phyloP scores from a whole-genome alignment of 1,284 basidiomycete genomes.

The Microbotryum intermedium region DNA sequence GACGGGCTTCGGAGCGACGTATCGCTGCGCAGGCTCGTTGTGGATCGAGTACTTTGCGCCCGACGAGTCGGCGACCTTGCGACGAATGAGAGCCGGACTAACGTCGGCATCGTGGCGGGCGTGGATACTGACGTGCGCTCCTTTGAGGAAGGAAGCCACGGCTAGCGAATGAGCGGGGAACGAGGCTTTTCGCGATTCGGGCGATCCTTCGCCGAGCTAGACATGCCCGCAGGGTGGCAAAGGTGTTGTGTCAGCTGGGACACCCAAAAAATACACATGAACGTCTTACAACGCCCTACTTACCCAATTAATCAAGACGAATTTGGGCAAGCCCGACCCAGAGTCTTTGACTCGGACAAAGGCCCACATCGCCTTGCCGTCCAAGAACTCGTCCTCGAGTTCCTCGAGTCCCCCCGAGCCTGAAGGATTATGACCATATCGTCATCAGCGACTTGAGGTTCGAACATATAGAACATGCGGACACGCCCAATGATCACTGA shows the following conservation, averaged over 20 bases:
- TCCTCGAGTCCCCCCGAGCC: slow-evolving; percentile 83
- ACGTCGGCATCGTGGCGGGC: slow-evolving; percentile 88
- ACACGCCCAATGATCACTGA: slow-evolving; percentile 4
- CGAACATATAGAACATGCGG: not conserved
- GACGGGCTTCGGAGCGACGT: slow-evolving; percentile 33
- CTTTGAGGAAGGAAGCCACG: slow-evolving; percentile 72
- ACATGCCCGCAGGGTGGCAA: slow-evolving; percentile 35
- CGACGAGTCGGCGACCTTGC: slow-evolving; percentile 77
- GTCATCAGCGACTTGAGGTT: not conserved
- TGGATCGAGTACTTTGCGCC: slow-evolving; percentile 81
- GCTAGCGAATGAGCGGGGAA: slow-evolving; percentile 78
- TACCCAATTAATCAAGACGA: slow-evolving; percentile 60
- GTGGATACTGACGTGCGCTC: slow-evolving; percentile 76
- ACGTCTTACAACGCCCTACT: too few relatives aligned
- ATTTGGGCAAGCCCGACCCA: slow-evolving; percentile 83
- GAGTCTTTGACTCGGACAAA: slow-evolving; percentile 81
- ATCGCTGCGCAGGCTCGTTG: slow-evolving; percentile 33
- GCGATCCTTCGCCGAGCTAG: slow-evolving; percentile 87
- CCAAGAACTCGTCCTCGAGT: slow-evolving; percentile 85
- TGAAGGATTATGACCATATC: not conserved
- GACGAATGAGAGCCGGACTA: slow-evolving; percentile 66
- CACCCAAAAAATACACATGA: not conserved
- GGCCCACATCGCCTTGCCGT: slow-evolving; percentile 70
- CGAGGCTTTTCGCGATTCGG: slow-evolving; percentile 81
- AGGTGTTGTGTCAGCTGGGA: not conserved